Evolutionary conservation across 495 filamentous ascomycete genomes (phyloP).

Genomic region (Sabuloglossum arenarium): DNA sequence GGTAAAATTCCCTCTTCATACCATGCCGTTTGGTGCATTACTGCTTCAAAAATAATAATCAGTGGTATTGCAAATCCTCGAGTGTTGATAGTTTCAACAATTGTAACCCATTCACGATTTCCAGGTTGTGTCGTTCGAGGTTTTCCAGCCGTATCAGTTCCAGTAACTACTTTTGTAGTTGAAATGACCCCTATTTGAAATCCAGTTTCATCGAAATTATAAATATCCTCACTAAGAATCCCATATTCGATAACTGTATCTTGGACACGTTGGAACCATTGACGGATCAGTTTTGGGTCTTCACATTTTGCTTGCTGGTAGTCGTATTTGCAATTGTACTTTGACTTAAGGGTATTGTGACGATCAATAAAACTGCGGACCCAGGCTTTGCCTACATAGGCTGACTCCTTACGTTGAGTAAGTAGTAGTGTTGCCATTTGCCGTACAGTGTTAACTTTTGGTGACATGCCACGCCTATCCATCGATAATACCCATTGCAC

Average conservation of each 20-base stretch:
- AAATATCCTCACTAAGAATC: slow-evolving; percentile 6
- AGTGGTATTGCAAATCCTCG: not conserved
- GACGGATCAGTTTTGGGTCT: slow-evolving; percentile 4
- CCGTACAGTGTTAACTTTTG: not conserved
- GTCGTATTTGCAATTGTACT: slow-evolving; percentile 3
- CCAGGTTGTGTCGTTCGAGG: not conserved
- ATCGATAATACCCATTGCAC: slow-evolving; percentile 2
- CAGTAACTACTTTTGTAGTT: slow-evolving; percentile 3
- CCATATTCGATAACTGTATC: slow-evolving; percentile 4
- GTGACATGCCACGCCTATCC: slow-evolving; percentile 4
- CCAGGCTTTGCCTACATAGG: not conserved
- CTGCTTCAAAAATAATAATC: slow-evolving; percentile 1
- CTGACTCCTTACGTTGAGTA: not conserved
- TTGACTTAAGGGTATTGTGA: slow-evolving; percentile 1
- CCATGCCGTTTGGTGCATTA: not conserved
- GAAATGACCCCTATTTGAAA: slow-evolving; percentile 7
- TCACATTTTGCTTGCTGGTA: slow-evolving; percentile 4
- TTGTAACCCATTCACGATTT: slow-evolving; percentile 3
- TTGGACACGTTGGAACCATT: slow-evolving; percentile 3
- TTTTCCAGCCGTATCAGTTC: not conserved
- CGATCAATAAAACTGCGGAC: not conserved
- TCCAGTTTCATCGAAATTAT: slow-evolving; percentile 9
- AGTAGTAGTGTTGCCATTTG: slow-evolving; percentile 3
- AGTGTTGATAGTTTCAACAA: slow-evolving; percentile 1
- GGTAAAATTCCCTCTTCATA: not conserved